These are phyloP conservation scores for Pezicula neosporulosa DNA, from an alignment of 2,329 filamentous ascomycete species.

Conservation along the genomic window DNA sequence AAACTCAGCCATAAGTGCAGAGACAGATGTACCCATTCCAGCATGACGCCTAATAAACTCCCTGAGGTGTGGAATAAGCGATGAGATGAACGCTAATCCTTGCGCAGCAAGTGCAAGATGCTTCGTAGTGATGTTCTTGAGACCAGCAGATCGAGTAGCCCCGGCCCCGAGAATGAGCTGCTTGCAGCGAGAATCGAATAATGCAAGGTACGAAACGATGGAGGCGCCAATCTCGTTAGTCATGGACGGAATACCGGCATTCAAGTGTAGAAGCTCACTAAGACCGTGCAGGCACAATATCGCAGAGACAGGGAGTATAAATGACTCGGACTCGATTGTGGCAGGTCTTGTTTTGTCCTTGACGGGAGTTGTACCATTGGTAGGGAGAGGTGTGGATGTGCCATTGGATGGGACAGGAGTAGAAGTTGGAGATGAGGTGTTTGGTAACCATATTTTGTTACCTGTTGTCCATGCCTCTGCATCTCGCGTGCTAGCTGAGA, in stretches of 20 bases:
- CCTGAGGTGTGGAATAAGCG: constrained; percentile 82
- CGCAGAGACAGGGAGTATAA: constrained; percentile 81
- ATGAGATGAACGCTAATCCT: constrained; percentile 81
- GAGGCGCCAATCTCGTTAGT: constrained; percentile 76
- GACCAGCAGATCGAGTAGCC: constrained; percentile 79
- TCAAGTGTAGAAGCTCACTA: constrained; percentile 77
- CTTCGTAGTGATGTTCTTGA: constrained; percentile 95
- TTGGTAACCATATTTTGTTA: constrained; percentile 54
- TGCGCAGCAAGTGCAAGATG: constrained; percentile 91
- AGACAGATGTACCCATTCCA: constrained; percentile 45
- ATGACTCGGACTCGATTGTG: constrained; percentile 78
- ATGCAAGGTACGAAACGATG: constrained; percentile 80
- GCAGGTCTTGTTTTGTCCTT: constrained; percentile 70
- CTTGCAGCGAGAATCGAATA: constrained; percentile 95
- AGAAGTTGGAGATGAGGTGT: constrained; percentile 11
- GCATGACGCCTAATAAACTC: constrained; percentile 83
- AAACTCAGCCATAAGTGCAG: constrained; percentile 46
- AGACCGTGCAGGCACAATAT: constrained; percentile 78
- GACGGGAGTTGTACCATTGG: constrained; percentile 10
- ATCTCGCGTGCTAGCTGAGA: constrained; percentile 70
- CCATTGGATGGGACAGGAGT: constrained; percentile 34
- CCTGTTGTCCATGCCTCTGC: constrained; percentile 62
- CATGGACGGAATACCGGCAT: constrained; percentile 84
- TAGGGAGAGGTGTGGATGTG: constrained; percentile 8
- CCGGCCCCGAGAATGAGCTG: constrained; percentile 95